Base-by-base conservation (phyloP, 1,139 yeast species). In the Arxiozyma telluris region DNA sequence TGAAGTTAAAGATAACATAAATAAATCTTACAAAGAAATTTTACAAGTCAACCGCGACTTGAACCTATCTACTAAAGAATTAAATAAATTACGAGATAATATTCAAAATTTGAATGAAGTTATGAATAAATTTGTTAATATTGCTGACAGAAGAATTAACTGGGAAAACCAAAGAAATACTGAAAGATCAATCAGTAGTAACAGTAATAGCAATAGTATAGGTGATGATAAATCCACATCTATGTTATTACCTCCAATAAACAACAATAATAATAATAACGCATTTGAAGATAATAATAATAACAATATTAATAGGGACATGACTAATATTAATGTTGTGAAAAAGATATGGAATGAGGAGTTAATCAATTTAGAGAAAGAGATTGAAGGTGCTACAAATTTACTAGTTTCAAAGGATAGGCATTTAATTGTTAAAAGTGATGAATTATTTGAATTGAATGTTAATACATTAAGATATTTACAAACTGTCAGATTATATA, bases 331-430 rank as follows among this genome's bases (percentile, higher is more conserved):
- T 52, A 64, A 85, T 55, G 81, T 87, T 51, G 74, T 88, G 57
- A 94, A 87, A 66, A 83, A 81, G 64, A 79, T 86, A 76, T 88
- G 96, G 96, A 87, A 84, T 30, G 78, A 75, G 52, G 91, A 88
- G 63, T 74, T 91, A 64, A 81, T 79, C 54, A 79, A 82, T 8
- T 71, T 91, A 49, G 90, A 85, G 69, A 82, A 83, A 61, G 88
- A 86, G 58, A 96, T 91, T 12, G 97, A 91, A 60, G 96, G 96
- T 7, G 91, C 96, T 0, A 91, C 89, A 59, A 88, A 87, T 65
- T 82, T 79, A 59, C 75, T 91, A 50, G 53, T 51, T 17, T 50
- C 54, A 22, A 56, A 54, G 8, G 95, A 94, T 2, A 77, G 97
- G 53, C 96, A 90, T 66, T 81, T 91, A 2, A 73, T 89, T 34